Conservation (phyloP, 2,329 filamentous ascomycete species). For the Diaporthe longicolla region DNA sequence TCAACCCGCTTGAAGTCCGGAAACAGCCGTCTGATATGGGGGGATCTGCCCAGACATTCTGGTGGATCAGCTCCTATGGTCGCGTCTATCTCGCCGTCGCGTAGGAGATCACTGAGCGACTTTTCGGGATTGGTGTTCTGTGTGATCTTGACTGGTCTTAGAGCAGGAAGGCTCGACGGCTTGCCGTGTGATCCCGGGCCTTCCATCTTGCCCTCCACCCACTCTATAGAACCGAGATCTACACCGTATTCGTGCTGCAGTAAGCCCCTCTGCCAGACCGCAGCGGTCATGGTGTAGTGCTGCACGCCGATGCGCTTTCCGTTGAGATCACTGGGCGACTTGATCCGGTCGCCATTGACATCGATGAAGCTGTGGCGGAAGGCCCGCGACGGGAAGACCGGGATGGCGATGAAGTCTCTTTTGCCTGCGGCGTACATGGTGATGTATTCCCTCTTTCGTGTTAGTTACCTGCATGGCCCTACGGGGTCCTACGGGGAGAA, state of each 20-base stretch:
- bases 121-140: conserved; percentile 47
- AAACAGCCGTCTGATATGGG: conserved; percentile 51
- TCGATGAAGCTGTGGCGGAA: conserved; percentile 53
- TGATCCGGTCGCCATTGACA: conserved; percentile 50
- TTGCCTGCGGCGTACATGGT: conserved; percentile 45
- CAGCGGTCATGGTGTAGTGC: conserved; percentile 56
- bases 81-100: conserved; percentile 54
- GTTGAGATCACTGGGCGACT: conserved; percentile 50
- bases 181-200: conserved; percentile 49
- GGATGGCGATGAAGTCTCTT: conserved; percentile 49
- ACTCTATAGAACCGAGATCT: conserved; percentile 50
- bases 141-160: conserved; percentile 47
- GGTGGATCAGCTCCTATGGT: conserved; percentile 53
- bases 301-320: conserved; percentile 54
- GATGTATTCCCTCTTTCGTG: background rate
- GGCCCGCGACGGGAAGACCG: conserved; percentile 50
- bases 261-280: conserved; percentile 53
- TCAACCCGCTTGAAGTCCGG: conserved; percentile 53
- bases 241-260: conserved; percentile 51
- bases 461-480: background rate
- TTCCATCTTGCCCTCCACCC: conserved; percentile 53
- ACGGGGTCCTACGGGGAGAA: no score
- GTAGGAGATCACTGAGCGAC: conserved; percentile 51
- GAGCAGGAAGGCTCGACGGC: conserved; percentile 46
- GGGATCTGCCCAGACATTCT: conserved; percentile 48